Evolutionary conservation across 2,329 filamentous ascomycete species (phyloP).

Genomic region (Colletotrichum endophyticum): DNA sequence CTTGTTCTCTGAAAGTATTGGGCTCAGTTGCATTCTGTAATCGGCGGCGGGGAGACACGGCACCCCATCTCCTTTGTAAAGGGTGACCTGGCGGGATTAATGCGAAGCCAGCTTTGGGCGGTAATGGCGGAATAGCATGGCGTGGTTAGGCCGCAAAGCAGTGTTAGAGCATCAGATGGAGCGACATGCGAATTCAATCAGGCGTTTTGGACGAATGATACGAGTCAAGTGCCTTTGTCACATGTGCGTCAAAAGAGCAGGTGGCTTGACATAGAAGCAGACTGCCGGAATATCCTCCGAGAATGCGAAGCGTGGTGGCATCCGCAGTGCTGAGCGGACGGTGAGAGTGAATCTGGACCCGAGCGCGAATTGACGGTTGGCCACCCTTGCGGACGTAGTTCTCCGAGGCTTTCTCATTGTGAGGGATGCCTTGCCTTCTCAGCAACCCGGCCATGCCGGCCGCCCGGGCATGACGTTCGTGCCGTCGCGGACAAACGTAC

Average conservation of each 20-base stretch:
- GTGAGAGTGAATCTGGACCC: neutral
- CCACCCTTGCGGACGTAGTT: neutral
- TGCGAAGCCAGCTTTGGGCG: neutral
- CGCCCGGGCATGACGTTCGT: neutral
- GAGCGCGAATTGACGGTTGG: neutral
- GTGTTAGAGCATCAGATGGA: neutral
- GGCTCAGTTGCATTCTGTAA: neutral
- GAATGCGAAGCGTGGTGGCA: neutral
- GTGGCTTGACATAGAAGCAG: neutral
- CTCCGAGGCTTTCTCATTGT: neutral
- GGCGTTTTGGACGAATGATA: neutral
- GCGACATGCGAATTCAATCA: neutral
- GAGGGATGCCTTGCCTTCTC: neutral
- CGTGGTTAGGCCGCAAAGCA: neutral
- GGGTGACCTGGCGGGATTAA: neutral
- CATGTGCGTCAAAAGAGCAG: neutral
- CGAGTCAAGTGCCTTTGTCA: neutral
- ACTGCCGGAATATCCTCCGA: neutral
- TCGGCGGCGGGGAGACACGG: neutral
- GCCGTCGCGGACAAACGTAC: neutral
- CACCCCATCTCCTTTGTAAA: neutral
- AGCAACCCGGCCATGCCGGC: conserved; percentile 5
- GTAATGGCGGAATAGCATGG: neutral
- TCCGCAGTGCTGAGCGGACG: neutral
- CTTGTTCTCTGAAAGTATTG: neutral